Conservation (phyloP, 805 yeast genomes). For the Saccharomycopsis sp. region DNA sequence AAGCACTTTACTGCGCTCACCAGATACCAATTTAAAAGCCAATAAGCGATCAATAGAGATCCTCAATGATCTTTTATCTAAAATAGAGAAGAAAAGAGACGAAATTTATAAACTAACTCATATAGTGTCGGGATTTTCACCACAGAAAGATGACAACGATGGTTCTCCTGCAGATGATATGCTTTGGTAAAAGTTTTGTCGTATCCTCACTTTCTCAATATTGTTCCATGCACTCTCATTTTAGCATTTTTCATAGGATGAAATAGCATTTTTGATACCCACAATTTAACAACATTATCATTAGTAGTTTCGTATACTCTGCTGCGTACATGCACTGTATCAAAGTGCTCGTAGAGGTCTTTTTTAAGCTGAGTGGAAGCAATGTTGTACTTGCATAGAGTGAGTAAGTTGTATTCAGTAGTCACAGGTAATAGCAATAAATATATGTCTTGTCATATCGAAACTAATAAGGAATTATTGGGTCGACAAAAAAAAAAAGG, state of each 20-base stretch:
- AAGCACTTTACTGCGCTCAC: slow-evolving; percentile 2
- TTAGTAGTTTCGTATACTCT: too few relatives aligned
- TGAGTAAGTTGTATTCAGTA: too few relatives aligned
- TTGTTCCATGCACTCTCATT: not conserved
- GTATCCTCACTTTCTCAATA: not conserved
- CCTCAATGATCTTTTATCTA: slow-evolving; percentile 4
- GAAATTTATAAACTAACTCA: slow-evolving; percentile 7
- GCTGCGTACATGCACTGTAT: too few relatives aligned
- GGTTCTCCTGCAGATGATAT: not conserved
- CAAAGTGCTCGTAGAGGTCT: too few relatives aligned
- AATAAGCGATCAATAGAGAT: slow-evolving; percentile 13
- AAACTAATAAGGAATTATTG: too few relatives aligned
- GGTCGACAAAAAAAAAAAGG: slow-evolving; percentile 25
- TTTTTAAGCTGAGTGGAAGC: too few relatives aligned
- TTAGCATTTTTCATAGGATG: not conserved
- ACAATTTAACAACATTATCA: too few relatives aligned
- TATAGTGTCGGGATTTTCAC: not conserved
- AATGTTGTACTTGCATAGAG: too few relatives aligned
- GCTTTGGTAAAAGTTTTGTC: slow-evolving; percentile 1
- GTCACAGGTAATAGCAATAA: too few relatives aligned
- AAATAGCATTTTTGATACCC: too few relatives aligned
- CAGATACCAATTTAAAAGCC: slow-evolving; percentile 4
- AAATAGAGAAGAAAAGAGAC: slow-evolving; percentile 15
- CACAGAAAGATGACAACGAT: not conserved
- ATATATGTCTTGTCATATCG: too few relatives aligned